Base-by-base conservation (phyloP, 495 filamentous ascomycete genomes). In the Xylaria sp. region DNA sequence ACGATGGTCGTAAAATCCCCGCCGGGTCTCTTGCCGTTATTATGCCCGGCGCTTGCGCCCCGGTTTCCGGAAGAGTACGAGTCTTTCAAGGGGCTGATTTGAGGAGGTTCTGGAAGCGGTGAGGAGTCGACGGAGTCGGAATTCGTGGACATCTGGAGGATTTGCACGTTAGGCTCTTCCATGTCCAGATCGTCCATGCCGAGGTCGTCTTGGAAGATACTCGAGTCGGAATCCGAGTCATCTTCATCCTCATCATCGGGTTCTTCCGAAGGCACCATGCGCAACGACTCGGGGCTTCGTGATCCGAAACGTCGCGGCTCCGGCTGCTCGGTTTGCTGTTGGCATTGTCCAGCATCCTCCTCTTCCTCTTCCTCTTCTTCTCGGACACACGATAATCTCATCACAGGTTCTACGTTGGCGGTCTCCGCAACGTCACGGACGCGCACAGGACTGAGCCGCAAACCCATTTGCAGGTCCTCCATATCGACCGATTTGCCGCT, bases 401-500 rank as follows among this genome's bases (percentile, higher is more conserved):
- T 17, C 26, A 82, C 74, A 0, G 76, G 76, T 3, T 80, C 68
- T 7, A 80, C 79, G 15, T 83, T 75, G 0, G 77, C 64, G 0
- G 84, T 86, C 75, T 86, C 82, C 72, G 85, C 82, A n/a, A 87
- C 82, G 35, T 84, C 81, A 31, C 84, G 79, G 68, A 87, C 82
- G 63, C 86, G 83, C 71, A 90, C 83, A 44, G 90, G 82, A 78
- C 90, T 90, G 9, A 94, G 85, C 33, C 85, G 85, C 78, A 97
- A 83, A 0, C 93, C 91, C 83, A 89, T 89, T 80, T 89, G 91
- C 63, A 97, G 79, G 77, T 97, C 94, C 35, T 97, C 93, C 33
- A 95, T 85, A 72, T 94, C 91, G 43, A 97, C 88, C 0, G 93
- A 90, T 72, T 91, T 89, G 17, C 94, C 94, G 67, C 90, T 92